Evolutionary conservation across 768 basidiomycete species (phyloP), one percentile per base, ranked within the genome.

Genomic region (Podaxis sp.): DNA sequence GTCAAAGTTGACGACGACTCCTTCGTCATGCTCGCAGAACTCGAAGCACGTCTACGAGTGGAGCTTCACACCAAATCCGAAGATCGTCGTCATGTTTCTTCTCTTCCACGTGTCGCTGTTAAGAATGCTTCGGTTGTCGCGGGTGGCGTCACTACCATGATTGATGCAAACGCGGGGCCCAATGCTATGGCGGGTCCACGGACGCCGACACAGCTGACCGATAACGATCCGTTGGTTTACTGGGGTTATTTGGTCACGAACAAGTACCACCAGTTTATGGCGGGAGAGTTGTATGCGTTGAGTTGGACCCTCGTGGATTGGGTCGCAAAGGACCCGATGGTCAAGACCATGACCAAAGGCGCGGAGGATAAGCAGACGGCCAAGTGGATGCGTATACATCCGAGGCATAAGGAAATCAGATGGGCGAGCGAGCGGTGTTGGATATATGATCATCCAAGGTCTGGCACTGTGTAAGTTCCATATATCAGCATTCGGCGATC

Each of bases 381-480:
- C 7, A 91, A 87, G 66, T 99, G 96, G 96, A 94, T 99, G 86
- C 80, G 83, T 20, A 70, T 87, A 58, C 96, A 97, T 76, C 95
- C 96, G 0, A 84, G 82, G 49, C 85, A 90, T 13, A 76, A 82
- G 30, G 84, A 90, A 67, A 85, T 99, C 44, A 85, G 93, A 49
- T 99, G 96, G 96, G 82, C 83, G 36, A 89, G 91, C 67, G 96
- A 99, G 71, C 85, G 89, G 28, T 99, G 96, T 75, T 96, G 94
- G 93, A 93, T 99, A 66, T 98, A 99, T 75, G 96, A 99, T 72
- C 96, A 98, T 75, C 96, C 96, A 1, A 89, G 94, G 54, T 87
- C 92, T 15, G 90, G 92, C 53, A 97, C 96, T 20, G 95, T 96
- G 87, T 95, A 79, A 70, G 91, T 81, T 20, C 58, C 30, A 44